These are phyloP conservation scores for Rhododendron mucronatum DNA, from an alignment of 148 eudicot genomes.

Conservation along the genomic window DNA sequence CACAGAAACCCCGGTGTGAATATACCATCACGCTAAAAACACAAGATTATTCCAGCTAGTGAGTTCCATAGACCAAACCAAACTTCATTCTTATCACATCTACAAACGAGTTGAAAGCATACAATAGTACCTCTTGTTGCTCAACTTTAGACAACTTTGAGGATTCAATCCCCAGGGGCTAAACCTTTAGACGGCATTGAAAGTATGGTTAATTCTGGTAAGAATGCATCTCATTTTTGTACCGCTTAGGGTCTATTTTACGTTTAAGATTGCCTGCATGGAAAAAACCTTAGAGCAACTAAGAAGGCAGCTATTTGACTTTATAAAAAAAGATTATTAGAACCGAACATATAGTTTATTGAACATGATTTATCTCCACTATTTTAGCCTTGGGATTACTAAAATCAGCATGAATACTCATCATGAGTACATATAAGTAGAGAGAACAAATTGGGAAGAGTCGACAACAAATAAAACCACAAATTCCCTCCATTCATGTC, in stretches of 20 bases:
- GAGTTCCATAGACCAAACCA: neutral
- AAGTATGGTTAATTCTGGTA: neutral
- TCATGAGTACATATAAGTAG: neutral
- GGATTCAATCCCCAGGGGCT: neutral
- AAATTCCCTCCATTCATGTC: neutral
- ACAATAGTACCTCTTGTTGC: neutral
- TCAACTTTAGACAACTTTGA: neutral
- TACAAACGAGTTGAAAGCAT: neutral
- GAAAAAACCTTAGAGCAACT: neutral
- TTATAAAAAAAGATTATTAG: neutral
- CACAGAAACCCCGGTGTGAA: neutral
- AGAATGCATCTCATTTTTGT: neutral
- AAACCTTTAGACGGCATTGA: neutral
- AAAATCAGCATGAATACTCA: neutral
- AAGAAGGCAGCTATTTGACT: neutral
- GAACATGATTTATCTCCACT: neutral
- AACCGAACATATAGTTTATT: too few relatives aligned
- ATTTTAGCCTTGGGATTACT: too few relatives aligned
- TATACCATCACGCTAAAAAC: neutral
- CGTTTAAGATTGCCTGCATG: neutral
- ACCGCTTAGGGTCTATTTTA: too few relatives aligned
- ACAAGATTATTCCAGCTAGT: too few relatives aligned
- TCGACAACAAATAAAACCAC: neutral
- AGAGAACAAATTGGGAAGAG: neutral
- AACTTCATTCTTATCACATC: neutral